Evolutionary conservation across 768 basidiomycete species (phyloP).

Genomic region (Amanita subjunquillea): DNA sequence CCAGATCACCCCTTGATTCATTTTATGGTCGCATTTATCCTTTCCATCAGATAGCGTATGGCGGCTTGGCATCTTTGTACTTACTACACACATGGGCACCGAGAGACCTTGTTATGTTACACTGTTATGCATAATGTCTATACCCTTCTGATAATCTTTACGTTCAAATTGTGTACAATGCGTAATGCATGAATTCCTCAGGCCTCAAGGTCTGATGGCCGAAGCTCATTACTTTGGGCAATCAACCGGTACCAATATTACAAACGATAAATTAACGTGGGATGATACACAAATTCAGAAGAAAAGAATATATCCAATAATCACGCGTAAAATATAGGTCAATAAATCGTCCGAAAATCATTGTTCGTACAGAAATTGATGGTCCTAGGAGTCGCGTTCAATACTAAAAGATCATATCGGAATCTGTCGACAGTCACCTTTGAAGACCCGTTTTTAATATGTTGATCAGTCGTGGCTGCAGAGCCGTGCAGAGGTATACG

Average conservation of each 20-base stretch:
- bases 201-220: background rate
- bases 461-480: conserved; percentile 21
- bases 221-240: background rate
- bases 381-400: background rate
- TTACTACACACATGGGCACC: conserved; percentile 1
- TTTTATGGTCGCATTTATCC: background rate
- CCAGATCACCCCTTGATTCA: background rate
- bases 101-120: conserved; percentile 3
- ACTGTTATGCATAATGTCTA: conserved; percentile 5
- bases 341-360: background rate
- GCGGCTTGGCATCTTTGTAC: conserved; percentile 2
- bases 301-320: background rate
- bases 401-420: background rate
- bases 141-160: background rate
- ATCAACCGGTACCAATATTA: background rate
- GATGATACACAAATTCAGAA: background rate
- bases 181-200: background rate
- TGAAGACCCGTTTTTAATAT: conserved; percentile 13
- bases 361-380: background rate
- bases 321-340: background rate
- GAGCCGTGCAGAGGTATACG: conserved; percentile 20
- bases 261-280: conserved; percentile 1
- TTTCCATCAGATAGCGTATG: background rate
- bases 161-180: background rate
- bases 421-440: conserved; percentile 13